Evolutionary conservation across 2,329 filamentous ascomycete genomes (phyloP), one percentile per base, ranked within the genome.

Genomic region (Exutisphaerella laricina): DNA sequence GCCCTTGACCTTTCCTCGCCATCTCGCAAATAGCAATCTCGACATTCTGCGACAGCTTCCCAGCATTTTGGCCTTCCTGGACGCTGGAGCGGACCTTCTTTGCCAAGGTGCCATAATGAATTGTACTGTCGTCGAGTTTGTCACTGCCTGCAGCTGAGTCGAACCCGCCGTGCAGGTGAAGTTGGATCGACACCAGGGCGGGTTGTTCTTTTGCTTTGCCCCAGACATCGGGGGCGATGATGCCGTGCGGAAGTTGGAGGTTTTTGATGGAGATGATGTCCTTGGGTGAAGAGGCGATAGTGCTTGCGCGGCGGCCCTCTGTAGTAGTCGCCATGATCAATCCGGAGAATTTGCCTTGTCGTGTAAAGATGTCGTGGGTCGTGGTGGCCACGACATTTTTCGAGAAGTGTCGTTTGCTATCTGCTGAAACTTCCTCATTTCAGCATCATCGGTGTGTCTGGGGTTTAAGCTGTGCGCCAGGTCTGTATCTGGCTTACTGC

Each of bases 91-190:
- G 53, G 10, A 88, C 70, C 0, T 71, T 70, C 65, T 88, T 87
- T 66, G 79, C 81, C 10, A 88, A 70, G 7, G 69, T 72, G 2
- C 85, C 84, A 57, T 89, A 89, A 66, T 89, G 82, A 17, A 88
- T 78, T 2, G 85, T 88, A 58, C 84, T 84, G n/a, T 65, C 63
- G 33, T 78, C 74, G 23, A 89, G 73, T 6, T 67, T 66, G 65
- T 89, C 85, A 4, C 64, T 63, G 1, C 70, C 56, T 0, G 80
- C 78, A 1, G 82, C 77, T 0, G 73, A 69, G 35, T 66, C 67
- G 57, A 88, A 87, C 8, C 46, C 48, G 5, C 66, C 58, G 10
- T 65, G 61, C 46, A 88, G 72, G 3, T 70, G 72, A 3, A 87
- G 70, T 14, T 74, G 71, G 23, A 78, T 74, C 4, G 79, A 81